phyloP scores from a whole-genome alignment of 208 protist species.

The Leishmania martiniquensis region DNA sequence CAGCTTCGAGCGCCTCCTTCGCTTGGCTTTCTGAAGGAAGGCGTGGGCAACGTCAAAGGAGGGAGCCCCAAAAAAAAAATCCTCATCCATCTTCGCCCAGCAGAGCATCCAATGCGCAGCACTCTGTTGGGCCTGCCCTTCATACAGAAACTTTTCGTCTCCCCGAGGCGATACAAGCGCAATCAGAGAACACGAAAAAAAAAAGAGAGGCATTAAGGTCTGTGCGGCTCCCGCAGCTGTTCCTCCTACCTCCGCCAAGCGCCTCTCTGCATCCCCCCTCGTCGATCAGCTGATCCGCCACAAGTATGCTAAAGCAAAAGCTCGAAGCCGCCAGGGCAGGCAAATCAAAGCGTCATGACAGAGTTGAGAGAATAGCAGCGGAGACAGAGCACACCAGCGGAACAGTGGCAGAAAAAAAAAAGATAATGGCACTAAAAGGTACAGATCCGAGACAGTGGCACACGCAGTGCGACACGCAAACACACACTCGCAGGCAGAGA shows the following conservation, averaged over 20 bases:
- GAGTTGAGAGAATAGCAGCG: background rate
- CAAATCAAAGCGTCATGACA: background rate
- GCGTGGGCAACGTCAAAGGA: background rate
- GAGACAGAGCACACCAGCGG: background rate
- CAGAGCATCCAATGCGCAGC: background rate
- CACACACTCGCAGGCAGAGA: constrained; percentile 4
- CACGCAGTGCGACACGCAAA: background rate
- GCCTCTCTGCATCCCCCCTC: background rate
- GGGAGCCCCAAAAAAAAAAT: background rate
- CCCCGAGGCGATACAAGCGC: no score
- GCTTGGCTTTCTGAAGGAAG: background rate
- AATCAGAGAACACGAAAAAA: no score
- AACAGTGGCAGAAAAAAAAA: no score
- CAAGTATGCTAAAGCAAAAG: constrained; percentile 11
- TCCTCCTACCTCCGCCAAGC: background rate
- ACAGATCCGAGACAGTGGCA: background rate
- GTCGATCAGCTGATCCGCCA: constrained; percentile 7
- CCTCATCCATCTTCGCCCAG: background rate
- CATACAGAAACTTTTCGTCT: background rate
- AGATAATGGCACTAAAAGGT: background rate
- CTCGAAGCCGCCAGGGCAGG: background rate
- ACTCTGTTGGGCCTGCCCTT: background rate
- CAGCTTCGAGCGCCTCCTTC: background rate
- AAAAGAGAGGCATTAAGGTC: background rate
- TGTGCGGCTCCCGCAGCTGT: background rate